A percentile compares a stretch with the other conserved stretches of the same genome.
These are phyloP conservation scores for Nothomitra cinnamomea DNA, from an alignment of 2,329 filamentous ascomycete genomes.

Conservation along the genomic window DNA sequence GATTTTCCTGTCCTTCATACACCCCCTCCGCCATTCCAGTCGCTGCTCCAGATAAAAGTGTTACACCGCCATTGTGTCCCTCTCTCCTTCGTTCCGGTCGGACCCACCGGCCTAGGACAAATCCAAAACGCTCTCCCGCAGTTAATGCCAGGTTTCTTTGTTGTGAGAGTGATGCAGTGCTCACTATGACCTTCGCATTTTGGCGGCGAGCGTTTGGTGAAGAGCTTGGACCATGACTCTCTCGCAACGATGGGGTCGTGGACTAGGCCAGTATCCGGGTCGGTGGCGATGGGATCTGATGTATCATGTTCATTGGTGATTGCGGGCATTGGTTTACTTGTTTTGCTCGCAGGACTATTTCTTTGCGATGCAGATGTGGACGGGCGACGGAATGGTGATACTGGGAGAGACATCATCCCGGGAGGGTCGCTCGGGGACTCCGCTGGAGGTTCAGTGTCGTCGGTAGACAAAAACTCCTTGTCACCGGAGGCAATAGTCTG, in stretches of 20 bases:
- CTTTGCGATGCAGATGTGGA: neutral
- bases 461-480: neutral
- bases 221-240: conserved; percentile 72
- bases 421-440: neutral
- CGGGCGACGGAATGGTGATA: neutral
- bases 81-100: conserved; percentile 68
- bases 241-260: conserved; percentile 57
- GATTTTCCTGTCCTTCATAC: neutral
- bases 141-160: conserved; percentile 81
- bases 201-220: conserved; percentile 57
- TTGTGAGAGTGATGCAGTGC: conserved; percentile 65
- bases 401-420: too few species aligned
- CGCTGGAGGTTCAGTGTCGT: neutral
- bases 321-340: neutral
- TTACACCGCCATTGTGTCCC: conserved; percentile 74
- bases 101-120: conserved; percentile 60
- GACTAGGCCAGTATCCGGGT: conserved; percentile 18
- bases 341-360: neutral
- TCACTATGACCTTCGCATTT: conserved; percentile 72
- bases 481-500: conserved; percentile 22
- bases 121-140: conserved; percentile 51
- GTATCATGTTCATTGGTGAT: neutral
- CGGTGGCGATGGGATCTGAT: neutral
- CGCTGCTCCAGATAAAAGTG: conserved; percentile 60
- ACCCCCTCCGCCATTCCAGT: conserved; percentile 30